A percentile compares a stretch with the other conserved stretches of the same genome.
phyloP scores from a whole-genome alignment of 257 asterid species.

The Gentiana straminea region DNA sequence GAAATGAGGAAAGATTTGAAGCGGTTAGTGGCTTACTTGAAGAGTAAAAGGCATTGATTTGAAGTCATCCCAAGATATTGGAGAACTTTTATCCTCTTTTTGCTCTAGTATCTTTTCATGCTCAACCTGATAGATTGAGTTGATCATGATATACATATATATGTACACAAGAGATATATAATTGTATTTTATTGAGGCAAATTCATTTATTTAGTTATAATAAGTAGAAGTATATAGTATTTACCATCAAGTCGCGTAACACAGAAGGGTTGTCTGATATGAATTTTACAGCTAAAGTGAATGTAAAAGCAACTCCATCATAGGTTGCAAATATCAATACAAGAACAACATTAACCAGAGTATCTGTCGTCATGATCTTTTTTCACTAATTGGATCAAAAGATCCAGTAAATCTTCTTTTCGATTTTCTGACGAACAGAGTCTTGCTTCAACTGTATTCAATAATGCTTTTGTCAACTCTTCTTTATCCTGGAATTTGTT shows the following conservation, averaged over 20 bases:
- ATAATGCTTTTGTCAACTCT: too few species aligned
- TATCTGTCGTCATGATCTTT: too few species aligned
- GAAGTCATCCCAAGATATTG: slow-evolving; percentile 1
- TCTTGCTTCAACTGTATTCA: too few species aligned
- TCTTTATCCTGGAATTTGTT: too few species aligned
- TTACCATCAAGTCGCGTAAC: not conserved
- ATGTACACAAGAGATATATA: too few species aligned
- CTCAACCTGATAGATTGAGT: not conserved
- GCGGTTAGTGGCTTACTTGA: not conserved
- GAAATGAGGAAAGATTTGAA: too few species aligned
- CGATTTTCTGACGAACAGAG: too few species aligned
- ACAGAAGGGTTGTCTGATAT: not conserved
- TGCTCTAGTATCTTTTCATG: not conserved
- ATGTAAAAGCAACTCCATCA: too few species aligned
- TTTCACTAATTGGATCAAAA: too few species aligned
- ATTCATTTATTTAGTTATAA: not conserved
- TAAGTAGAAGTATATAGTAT: not conserved
- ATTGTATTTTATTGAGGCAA: not conserved
- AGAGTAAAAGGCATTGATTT: not conserved
- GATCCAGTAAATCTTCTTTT: too few species aligned
- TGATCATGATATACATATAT: not conserved
- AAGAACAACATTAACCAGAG: too few species aligned
- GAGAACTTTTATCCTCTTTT: not conserved
- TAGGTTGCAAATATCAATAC: too few species aligned
- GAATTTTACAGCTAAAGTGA: not conserved